phyloP scores from a whole-genome alignment of 2,329 filamentous ascomycete species.

The Dendryphion nanum region DNA sequence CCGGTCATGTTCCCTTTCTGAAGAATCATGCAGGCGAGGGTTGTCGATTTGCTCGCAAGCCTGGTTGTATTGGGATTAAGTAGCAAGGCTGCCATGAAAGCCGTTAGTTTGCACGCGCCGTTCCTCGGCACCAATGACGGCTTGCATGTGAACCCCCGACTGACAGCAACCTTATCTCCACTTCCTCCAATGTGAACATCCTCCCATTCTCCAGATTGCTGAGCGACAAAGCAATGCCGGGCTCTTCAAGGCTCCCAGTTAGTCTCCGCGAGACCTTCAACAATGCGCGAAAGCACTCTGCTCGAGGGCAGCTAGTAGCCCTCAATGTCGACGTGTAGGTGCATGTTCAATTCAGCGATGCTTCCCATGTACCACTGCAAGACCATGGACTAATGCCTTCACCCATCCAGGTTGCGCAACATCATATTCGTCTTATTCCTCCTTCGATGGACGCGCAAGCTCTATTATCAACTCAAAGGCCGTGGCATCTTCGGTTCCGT shows the following conservation, averaged over 20 bases:
- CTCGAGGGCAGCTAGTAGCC: slow-evolving; percentile 56
- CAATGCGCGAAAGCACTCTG: slow-evolving; percentile 57
- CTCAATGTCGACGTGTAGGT: slow-evolving; percentile 70
- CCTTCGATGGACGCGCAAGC: slow-evolving; percentile 75
- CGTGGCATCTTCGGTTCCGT: slow-evolving; percentile 81
- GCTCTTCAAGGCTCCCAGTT: slow-evolving; percentile 68
- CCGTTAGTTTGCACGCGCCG: not conserved
- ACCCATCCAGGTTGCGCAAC: slow-evolving; percentile 69
- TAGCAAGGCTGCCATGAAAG: not conserved
- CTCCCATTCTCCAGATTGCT: not conserved
- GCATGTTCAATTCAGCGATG: too few relatives aligned
- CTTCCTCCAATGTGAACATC: slow-evolving; percentile 7
- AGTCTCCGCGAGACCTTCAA: slow-evolving; percentile 68
- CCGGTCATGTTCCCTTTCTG: too few relatives aligned
- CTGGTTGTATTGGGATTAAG: not conserved
- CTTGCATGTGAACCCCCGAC: not conserved
- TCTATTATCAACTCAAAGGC: slow-evolving; percentile 81
- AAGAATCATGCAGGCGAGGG: too few relatives aligned
- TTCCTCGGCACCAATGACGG: not conserved
- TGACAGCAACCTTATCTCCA: not conserved
- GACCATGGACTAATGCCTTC: too few relatives aligned
- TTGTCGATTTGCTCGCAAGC: not conserved
- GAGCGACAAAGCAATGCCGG: slow-evolving; percentile 38
- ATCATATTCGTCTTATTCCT: slow-evolving; percentile 87
- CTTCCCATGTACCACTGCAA: not conserved